phyloP scores from a whole-genome alignment of 1,284 basidiomycete species.

The Albatrellus sp. region DNA sequence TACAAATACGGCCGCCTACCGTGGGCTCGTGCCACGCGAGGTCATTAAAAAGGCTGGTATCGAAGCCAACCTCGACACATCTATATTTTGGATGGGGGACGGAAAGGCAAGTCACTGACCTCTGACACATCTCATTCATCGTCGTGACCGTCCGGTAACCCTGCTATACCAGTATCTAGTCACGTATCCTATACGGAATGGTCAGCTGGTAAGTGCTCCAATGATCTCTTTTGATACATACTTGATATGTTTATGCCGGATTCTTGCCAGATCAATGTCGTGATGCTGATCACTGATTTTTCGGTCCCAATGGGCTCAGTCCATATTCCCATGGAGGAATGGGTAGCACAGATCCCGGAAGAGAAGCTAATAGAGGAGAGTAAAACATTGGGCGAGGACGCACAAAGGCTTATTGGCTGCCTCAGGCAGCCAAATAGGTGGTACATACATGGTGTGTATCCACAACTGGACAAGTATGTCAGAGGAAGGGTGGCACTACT shows the following conservation, averaged over 20 bases:
- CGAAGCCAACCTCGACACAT: conserved; percentile 23
- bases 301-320: background rate
- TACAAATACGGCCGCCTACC: conserved; percentile 30
- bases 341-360: background rate
- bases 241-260: no score
- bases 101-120: conserved; percentile 23
- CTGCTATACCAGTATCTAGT: no score
- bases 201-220: no score
- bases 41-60: conserved; percentile 23
- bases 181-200: no score
- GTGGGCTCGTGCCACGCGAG: conserved; percentile 25
- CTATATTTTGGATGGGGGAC: conserved; percentile 29
- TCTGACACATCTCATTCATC: no score
- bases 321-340: background rate
- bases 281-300: conserved; percentile 1
- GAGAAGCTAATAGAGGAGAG: background rate
- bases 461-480: conserved; percentile 34
- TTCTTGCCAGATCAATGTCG: conserved; percentile 1
- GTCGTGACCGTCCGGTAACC: no score
- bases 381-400: background rate
- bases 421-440: conserved; percentile 35
- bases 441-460: conserved; percentile 43
- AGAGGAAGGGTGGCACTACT: conserved; percentile 37
- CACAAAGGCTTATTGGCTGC: background rate
- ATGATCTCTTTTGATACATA: no score